A percentile compares a stretch with the other conserved stretches of the same genome.
These are phyloP conservation scores for Camelina sativa DNA, from an alignment of 345 rosid genomes.

Conservation along the genomic window DNA sequence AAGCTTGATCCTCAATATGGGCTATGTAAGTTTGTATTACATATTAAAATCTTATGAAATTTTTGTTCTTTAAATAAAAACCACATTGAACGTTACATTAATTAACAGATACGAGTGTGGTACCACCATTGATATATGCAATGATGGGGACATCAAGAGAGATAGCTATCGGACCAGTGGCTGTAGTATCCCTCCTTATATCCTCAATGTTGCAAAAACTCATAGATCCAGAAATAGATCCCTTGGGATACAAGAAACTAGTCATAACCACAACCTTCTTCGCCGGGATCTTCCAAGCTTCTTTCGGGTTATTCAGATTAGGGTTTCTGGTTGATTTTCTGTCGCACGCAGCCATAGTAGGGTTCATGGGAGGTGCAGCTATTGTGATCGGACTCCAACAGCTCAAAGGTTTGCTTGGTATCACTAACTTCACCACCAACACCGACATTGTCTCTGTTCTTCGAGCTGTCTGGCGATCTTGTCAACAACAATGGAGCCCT, in stretches of 20 bases:
- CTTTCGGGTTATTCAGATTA: slow-evolving; percentile 80
- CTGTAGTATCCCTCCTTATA: slow-evolving; percentile 83
- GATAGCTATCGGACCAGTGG: slow-evolving; percentile 92
- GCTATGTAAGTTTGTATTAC: slow-evolving; percentile 63
- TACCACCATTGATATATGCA: slow-evolving; percentile 89
- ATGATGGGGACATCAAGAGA: slow-evolving; percentile 93
- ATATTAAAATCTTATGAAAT: not conserved
- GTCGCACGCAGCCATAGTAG: slow-evolving; percentile 90
- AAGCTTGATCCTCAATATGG: slow-evolving; percentile 96
- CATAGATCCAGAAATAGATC: slow-evolving; percentile 68
- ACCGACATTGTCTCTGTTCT: slow-evolving; percentile 82
- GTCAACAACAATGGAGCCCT: slow-evolving; percentile 67
- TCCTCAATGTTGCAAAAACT: slow-evolving; percentile 74
- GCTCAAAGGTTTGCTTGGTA: slow-evolving; percentile 80
- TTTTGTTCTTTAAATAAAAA: not conserved
- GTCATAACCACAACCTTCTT: slow-evolving; percentile 81
- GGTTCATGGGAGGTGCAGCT: slow-evolving; percentile 95
- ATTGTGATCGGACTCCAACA: slow-evolving; percentile 93
- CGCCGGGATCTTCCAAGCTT: slow-evolving; percentile 81
- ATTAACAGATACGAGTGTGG: slow-evolving; percentile 73
- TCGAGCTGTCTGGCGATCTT: slow-evolving; percentile 64
- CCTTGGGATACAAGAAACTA: slow-evolving; percentile 63
- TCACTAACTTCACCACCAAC: slow-evolving; percentile 71
- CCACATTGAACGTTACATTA: not conserved
- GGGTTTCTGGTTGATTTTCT: slow-evolving; percentile 93